A percentile compares a stretch with the other conserved stretches of the same genome.
Evolutionary conservation across 2,329 filamentous ascomycete genomes (phyloP).

Genomic region (Xylaria sp.): DNA sequence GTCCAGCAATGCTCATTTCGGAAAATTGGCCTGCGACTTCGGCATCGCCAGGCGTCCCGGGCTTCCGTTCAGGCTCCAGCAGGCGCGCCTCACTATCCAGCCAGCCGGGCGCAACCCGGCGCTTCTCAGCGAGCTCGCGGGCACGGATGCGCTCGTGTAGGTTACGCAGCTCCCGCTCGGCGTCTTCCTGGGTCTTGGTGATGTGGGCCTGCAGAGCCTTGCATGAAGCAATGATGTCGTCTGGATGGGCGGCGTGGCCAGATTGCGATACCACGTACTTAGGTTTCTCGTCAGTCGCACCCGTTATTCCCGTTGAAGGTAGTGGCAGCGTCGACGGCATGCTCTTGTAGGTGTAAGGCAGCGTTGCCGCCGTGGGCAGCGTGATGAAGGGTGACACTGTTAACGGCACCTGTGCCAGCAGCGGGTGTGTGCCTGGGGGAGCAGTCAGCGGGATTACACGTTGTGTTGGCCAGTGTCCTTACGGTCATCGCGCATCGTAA

Average conservation of each 20-base stretch:
- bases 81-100: conserved; percentile 77
- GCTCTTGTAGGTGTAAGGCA: conserved; percentile 94
- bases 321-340: conserved; percentile 88
- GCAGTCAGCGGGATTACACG: conserved; percentile 25
- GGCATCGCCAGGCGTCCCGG: conserved; percentile 31
- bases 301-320: conserved; percentile 67
- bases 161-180: conserved; percentile 71
- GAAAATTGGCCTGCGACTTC: conserved; percentile 43
- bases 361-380: conserved; percentile 86
- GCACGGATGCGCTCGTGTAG: conserved; percentile 75
- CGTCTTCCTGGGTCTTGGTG: conserved; percentile 72
- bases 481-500: conserved; percentile 55
- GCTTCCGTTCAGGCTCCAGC: conserved; percentile 71
- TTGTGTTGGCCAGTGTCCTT: conserved; percentile 34
- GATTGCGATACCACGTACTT: conserved; percentile 82
- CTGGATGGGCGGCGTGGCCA: conserved; percentile 85
- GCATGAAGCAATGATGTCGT: conserved; percentile 86
- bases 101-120: conserved; percentile 82
- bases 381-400: conserved; percentile 95
- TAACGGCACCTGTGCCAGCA: conserved; percentile 90
- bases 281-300: conserved; percentile 59
- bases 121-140: conserved; percentile 80
- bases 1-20: conserved; percentile 45
- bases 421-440: conserved; percentile 77
- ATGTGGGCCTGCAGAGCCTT: conserved; percentile 81